Percentiles rank a stretch among this genome's conserved stretches.
phyloP scores from a whole-genome alignment of 139 green algal genomes.

The Chlorella sorokiniana region DNA sequence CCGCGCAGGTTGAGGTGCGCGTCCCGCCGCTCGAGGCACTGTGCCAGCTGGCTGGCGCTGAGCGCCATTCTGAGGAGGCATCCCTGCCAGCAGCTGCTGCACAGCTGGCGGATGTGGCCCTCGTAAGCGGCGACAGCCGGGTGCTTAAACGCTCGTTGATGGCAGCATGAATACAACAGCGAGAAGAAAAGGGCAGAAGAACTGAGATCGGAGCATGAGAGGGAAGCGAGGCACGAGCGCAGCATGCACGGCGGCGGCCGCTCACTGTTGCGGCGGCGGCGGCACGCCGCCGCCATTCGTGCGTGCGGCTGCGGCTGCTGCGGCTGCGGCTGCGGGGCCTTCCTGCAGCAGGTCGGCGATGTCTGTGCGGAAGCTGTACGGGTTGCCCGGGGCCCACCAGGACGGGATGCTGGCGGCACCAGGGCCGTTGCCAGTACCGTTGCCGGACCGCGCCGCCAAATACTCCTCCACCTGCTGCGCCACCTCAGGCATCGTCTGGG shows the following conservation, averaged over 20 bases:
- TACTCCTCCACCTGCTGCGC: background rate
- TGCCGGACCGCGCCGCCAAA: background rate
- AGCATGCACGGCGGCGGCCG: background rate
- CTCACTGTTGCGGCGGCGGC: background rate
- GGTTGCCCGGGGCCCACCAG: conserved; percentile 53
- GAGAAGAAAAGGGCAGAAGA: too few relatives aligned
- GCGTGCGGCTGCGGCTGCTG: background rate
- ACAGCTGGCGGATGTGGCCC: too few relatives aligned
- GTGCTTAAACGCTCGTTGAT: too few relatives aligned
- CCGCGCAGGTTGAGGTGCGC: too few relatives aligned
- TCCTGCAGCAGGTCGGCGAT: conserved; percentile 49
- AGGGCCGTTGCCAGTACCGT: background rate
- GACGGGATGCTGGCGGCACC: background rate
- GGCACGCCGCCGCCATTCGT: background rate
- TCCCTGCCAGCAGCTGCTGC: too few relatives aligned
- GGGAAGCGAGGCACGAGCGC: too few relatives aligned
- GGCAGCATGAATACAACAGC: too few relatives aligned
- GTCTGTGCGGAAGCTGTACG: conserved; percentile 56
- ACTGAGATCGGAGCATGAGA: too few relatives aligned
- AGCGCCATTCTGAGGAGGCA: too few relatives aligned
- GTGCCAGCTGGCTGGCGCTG: too few relatives aligned
- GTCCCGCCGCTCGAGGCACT: too few relatives aligned
- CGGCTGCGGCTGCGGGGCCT: background rate
- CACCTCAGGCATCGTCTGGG: background rate
- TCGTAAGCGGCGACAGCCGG: too few relatives aligned